Evolutionary conservation across 805 yeast species (phyloP).

Genomic region (Metschnikowia proteae): DNA sequence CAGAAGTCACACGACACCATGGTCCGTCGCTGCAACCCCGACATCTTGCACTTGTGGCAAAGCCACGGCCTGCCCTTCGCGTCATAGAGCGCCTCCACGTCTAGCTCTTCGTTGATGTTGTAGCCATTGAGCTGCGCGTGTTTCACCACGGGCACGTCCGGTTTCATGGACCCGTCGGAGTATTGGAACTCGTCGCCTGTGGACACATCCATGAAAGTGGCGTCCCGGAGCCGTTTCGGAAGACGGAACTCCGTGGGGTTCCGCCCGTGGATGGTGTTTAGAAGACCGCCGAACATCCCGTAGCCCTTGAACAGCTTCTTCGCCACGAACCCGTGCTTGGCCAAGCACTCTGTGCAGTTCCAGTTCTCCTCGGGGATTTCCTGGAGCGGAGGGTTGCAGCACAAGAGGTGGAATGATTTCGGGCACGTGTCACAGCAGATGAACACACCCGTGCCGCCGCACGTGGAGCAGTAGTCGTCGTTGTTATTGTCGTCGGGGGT

Average conservation of each 20-base stretch:
- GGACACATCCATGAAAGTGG: conserved; percentile 63
- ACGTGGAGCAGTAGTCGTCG: conserved; percentile 87
- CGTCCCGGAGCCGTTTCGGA: conserved; percentile 65
- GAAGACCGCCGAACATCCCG: conserved; percentile 54
- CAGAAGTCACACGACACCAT: conserved; percentile 82
- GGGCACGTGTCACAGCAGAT: conserved; percentile 95
- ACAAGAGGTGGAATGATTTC: conserved; percentile 82
- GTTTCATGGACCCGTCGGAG: conserved; percentile 46
- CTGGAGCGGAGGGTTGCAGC: conserved; percentile 86
- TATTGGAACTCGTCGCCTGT: conserved; percentile 72
- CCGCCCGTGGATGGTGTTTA: conserved; percentile 63
- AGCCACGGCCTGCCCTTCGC: conserved; percentile 62
- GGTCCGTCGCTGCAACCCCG: conserved; percentile 54
- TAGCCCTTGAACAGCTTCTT: conserved; percentile 26
- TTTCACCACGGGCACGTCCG: conserved; percentile 43
- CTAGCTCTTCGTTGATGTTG: conserved; percentile 48
- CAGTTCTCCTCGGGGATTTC: conserved; percentile 86
- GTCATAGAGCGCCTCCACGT: conserved; percentile 63
- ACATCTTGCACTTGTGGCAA: conserved; percentile 73
- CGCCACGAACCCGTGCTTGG: conserved; percentile 33
- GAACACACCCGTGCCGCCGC: conserved; percentile 86
- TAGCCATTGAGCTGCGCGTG: conserved; percentile 34
- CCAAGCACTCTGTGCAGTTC: conserved; percentile 77
- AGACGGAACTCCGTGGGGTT: conserved; percentile 43
- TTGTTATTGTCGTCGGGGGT: conserved; percentile 38